A percentile compares a stretch with the other conserved stretches of the same genome.
These are phyloP conservation scores for Neoboletus magnificus DNA, from an alignment of 768 basidiomycete species.

Conservation along the genomic window DNA sequence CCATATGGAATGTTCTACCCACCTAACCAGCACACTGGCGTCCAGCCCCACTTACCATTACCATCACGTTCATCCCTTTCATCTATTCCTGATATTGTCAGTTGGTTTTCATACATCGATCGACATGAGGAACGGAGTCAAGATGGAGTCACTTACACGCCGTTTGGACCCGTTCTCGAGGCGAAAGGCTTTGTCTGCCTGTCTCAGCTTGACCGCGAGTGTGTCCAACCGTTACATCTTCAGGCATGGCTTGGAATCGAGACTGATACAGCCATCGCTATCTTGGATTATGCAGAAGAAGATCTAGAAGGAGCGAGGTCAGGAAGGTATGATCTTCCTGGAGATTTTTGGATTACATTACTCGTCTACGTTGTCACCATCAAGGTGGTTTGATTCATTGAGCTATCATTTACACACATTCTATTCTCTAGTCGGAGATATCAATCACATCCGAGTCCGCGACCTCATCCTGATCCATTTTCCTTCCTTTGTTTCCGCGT, in stretches of 20 bases:
- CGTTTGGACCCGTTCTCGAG: background rate
- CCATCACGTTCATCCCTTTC: background rate
- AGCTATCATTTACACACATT: background rate
- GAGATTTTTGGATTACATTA: background rate
- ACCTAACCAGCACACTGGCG: too few relatives aligned
- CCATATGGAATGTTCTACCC: background rate
- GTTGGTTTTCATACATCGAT: background rate
- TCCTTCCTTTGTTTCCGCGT: constrained; percentile 1
- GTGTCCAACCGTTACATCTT: background rate
- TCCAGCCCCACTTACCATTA: background rate
- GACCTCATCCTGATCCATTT: constrained; percentile 35
- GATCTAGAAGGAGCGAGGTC: background rate
- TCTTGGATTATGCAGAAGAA: background rate
- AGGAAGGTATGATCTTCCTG: background rate
- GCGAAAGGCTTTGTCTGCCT: background rate
- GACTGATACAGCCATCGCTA: background rate
- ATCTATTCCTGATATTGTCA: background rate
- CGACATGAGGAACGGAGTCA: background rate
- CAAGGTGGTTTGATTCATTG: background rate
- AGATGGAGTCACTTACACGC: background rate
- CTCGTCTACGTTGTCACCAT: background rate
- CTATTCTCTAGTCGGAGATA: constrained; percentile 37
- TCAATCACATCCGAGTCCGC: constrained; percentile 51
- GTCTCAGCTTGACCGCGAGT: background rate
- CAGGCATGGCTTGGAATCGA: background rate